Conservation (phyloP, 2,329 filamentous ascomycete genomes). For the Monosporascus sp. region DNA sequence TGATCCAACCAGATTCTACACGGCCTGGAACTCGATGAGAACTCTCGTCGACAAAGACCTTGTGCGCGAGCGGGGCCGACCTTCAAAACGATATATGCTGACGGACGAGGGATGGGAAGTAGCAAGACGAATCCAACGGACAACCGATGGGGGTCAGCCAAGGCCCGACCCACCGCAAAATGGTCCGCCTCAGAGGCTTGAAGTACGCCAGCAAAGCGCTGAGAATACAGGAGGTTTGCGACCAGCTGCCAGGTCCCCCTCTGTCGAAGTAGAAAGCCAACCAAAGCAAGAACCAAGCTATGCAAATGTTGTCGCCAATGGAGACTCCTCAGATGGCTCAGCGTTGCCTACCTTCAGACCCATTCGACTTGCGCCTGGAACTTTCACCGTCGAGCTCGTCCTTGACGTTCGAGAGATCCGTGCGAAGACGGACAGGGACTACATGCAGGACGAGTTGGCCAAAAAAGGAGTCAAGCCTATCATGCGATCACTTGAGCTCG, state of each 20-base stretch:
- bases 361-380: slow-evolving; percentile 57
- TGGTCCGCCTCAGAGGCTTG: slow-evolving; percentile 9
- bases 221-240: slow-evolving; percentile 6
- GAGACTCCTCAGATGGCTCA: slow-evolving; percentile 19
- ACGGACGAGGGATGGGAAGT: slow-evolving; percentile 78
- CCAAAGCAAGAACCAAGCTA: slow-evolving; percentile 20
- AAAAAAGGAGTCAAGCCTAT: slow-evolving; percentile 62
- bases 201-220: slow-evolving; percentile 4
- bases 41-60: slow-evolving; percentile 69
- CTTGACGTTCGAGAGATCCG: slow-evolving; percentile 73
- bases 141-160: slow-evolving; percentile 14
- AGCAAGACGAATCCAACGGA: slow-evolving; percentile 58
- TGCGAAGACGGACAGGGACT: slow-evolving; percentile 68
- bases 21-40: slow-evolving; percentile 80
- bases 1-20: slow-evolving; percentile 67
- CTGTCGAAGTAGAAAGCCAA: slow-evolving; percentile 15
- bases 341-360: slow-evolving; percentile 49
- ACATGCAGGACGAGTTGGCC: slow-evolving; percentile 66
- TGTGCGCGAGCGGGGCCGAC: slow-evolving; percentile 66
- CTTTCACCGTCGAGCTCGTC: slow-evolving; percentile 68
- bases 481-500: slow-evolving; percentile 65
- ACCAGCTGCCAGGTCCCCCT: slow-evolving; percentile 11
- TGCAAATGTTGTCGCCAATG: slow-evolving; percentile 37
- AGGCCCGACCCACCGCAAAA: slow-evolving; percentile 10
- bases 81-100: slow-evolving; percentile 62